A percentile compares a stretch with the other conserved stretches of the same genome.
Evolutionary conservation across 768 basidiomycete species (phyloP).

Genomic region (Trametes sanguinea): DNA sequence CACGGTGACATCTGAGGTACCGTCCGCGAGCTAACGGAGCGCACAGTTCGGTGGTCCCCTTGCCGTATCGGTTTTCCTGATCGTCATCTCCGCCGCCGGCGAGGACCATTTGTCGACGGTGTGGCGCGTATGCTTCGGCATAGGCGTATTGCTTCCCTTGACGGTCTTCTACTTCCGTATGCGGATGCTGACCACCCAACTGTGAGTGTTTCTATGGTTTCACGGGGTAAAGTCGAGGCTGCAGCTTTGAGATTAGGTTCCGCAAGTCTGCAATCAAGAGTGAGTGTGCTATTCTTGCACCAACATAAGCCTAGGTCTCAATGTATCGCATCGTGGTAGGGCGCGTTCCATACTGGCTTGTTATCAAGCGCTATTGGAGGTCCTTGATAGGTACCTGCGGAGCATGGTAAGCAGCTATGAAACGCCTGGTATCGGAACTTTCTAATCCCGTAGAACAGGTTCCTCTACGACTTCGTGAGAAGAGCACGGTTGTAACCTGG

Average conservation of each 20-base stretch:
- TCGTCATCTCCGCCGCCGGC: constrained; percentile 68
- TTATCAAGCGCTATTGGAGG: constrained; percentile 66
- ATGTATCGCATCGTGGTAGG: constrained; percentile 32
- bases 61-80: constrained; percentile 65
- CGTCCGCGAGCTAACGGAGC: constrained; percentile 15
- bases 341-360: constrained; percentile 61
- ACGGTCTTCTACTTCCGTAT: constrained; percentile 73
- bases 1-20: constrained; percentile 8
- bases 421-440: neutral
- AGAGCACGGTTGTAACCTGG: neutral
- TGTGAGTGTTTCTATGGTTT: constrained; percentile 37
- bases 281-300: constrained; percentile 31
- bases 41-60: constrained; percentile 65
- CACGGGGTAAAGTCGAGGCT: neutral
- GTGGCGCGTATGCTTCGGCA: constrained; percentile 67
- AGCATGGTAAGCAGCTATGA: constrained; percentile 52
- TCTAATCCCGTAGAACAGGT: constrained; percentile 40
- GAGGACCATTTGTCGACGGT: constrained; percentile 61
- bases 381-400: constrained; percentile 71
- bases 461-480: constrained; percentile 67
- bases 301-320: neutral
- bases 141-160: constrained; percentile 63
- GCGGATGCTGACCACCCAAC: constrained; percentile 67
- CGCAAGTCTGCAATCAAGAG: constrained; percentile 66
- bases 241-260: constrained; percentile 29